Base-by-base conservation (phyloP, 225 moss, liverwort and hornwort species). In the Physcomitrium patens region DNA sequence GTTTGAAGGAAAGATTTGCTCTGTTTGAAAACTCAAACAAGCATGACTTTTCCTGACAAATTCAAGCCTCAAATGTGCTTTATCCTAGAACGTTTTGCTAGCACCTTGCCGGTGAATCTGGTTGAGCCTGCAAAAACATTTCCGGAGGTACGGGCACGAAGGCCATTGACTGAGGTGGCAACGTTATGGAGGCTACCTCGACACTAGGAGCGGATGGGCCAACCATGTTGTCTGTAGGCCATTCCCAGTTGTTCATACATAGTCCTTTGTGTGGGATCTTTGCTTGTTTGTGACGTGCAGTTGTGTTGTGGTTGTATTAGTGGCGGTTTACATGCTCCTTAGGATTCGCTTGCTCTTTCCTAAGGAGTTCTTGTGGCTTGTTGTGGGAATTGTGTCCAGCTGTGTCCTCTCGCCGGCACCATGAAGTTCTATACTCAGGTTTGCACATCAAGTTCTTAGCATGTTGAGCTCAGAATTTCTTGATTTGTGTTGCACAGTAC, bases 191-290 rank as follows among this genome's bases (percentile, higher is more conserved):
- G 63, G 80, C 73, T 60, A 51, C 60, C 55, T 58, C 79, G 66
- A 67, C 80, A 53, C 19, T 74, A 55, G 74, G 76, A 74, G 80
- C 80, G 43, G 27, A 67, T 65, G 73, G 69, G 72, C 63, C 73
- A 19, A 69, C 80, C 68, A 74, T 80, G 84, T 69, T 73, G 76
- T 77, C 69, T 74, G 80, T 80, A 84, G 80, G 77, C 79, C 77
- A 77, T 80, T 76, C 48, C 72, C 76, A 77, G 68, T 72, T 65
- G 27, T 68, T 69, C 53, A 76, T 80, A 41, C 64, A 65, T 62
- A 57, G 52, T 63, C 49, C 44, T 54, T 80, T 72, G 16, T 60
- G 44, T 69, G 72, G 76, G 73, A 37, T 37, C 5, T 61, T 78
- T 14, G 17, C 66, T 66, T 49, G 60, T 61, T 49, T 48, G 62